phyloP scores from a whole-genome alignment of 306 rosid species.

The Quercus engelmannii region DNA sequence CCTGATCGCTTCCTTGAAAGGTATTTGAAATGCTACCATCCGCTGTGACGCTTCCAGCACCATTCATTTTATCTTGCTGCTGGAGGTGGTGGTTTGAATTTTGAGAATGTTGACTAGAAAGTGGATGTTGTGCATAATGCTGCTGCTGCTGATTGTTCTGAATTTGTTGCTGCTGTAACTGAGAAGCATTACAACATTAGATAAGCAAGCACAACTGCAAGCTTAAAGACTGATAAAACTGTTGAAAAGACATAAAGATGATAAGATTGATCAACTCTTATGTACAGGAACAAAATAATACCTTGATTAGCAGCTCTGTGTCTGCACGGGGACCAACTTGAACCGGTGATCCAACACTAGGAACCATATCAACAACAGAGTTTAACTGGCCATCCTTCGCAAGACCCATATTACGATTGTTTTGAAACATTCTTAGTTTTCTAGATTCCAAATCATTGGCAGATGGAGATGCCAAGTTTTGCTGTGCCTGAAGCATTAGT shows the following conservation, averaged over 20 bases:
- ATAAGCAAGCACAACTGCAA: slow-evolving; percentile 6
- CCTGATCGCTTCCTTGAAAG: slow-evolving; percentile 64
- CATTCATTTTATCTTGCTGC: slow-evolving; percentile 45
- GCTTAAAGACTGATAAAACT: slow-evolving; percentile 5
- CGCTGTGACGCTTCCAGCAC: slow-evolving; percentile 27
- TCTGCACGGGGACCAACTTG: slow-evolving; percentile 48
- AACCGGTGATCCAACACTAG: slow-evolving; percentile 37
- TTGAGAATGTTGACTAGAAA: slow-evolving; percentile 45
- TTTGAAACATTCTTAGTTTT: slow-evolving; percentile 33
- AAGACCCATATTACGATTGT: slow-evolving; percentile 38
- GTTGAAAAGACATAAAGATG: slow-evolving; percentile 1
- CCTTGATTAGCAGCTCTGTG: slow-evolving; percentile 47
- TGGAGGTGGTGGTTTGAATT: slow-evolving; percentile 40
- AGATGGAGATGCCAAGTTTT: slow-evolving; percentile 44
- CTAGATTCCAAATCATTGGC: slow-evolving; percentile 41
- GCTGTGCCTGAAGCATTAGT: slow-evolving; percentile 48
- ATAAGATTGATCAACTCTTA: slow-evolving; percentile 13
- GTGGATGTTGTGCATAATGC: slow-evolving; percentile 39
- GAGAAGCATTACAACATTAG: slow-evolving; percentile 10
- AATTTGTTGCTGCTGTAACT: slow-evolving; percentile 38
- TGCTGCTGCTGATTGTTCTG: slow-evolving; percentile 47
- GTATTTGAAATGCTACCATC: slow-evolving; percentile 41
- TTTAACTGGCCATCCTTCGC: slow-evolving; percentile 45
- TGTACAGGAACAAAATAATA: slow-evolving; percentile 21
- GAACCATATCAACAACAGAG: slow-evolving; percentile 32